Evolutionary conservation across 2,329 filamentous ascomycete species (phyloP).

Genomic region (Phialophora macrospora): DNA sequence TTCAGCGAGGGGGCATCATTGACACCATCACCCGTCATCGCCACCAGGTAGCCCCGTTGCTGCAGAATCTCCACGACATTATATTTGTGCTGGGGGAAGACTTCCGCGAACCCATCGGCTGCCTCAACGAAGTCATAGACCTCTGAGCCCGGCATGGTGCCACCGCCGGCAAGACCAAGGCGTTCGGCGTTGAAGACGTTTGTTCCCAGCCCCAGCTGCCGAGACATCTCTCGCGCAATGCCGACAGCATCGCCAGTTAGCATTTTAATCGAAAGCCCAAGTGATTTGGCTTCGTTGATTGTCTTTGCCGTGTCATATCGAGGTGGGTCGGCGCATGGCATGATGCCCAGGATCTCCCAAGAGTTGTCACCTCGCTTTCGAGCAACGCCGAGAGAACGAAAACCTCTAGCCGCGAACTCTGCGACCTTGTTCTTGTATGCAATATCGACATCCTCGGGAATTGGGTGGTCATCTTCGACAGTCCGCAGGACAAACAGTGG

Average conservation of each 20-base stretch:
- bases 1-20: constrained; percentile 92
- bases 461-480: constrained; percentile 81
- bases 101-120: constrained; percentile 92
- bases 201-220: constrained; percentile 87
- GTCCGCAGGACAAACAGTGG: constrained; percentile 86
- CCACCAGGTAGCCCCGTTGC: constrained; percentile 89
- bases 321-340: constrained; percentile 91
- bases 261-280: constrained; percentile 94
- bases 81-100: constrained; percentile 95
- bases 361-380: constrained; percentile 80
- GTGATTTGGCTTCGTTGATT: constrained; percentile 83
- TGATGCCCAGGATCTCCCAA: constrained; percentile 93
- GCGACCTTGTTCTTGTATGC: constrained; percentile 92
- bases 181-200: constrained; percentile 94
- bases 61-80: constrained; percentile 92
- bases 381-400: constrained; percentile 90
- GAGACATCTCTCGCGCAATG: constrained; percentile 88
- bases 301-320: constrained; percentile 89
- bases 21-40: constrained; percentile 96
- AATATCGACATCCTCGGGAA: constrained; percentile 75
- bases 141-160: constrained; percentile 89
- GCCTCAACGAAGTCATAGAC: constrained; percentile 95
- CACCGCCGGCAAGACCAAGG: constrained; percentile 82
- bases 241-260: constrained; percentile 92
- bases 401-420: constrained; percentile 89